Conservation (phyloP, 306 rosid genomes). For the Gynostemma pentaphyllum region DNA sequence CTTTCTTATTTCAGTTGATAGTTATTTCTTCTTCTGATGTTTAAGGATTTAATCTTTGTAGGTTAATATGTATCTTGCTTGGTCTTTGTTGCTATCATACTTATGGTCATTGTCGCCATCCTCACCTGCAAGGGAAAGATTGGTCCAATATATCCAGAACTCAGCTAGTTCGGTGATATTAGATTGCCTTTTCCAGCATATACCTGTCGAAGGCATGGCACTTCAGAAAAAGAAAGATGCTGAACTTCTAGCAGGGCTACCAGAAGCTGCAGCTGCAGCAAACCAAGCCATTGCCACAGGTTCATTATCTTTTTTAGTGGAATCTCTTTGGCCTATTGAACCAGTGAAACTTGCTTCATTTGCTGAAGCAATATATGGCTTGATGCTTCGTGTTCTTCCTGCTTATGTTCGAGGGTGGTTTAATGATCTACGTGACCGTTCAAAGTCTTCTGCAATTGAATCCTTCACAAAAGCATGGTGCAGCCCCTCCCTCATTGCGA, state of each 20-base stretch:
- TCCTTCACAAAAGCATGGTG: conserved; percentile 77
- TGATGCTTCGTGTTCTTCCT: conserved; percentile 88
- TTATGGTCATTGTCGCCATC: conserved; percentile 67
- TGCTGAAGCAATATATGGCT: conserved; percentile 74
- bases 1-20: conserved; percentile 10
- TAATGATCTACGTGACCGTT: conserved; percentile 74
- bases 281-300: conserved; percentile 53
- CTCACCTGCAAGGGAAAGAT: conserved; percentile 65
- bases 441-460: conserved; percentile 50
- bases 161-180: conserved; percentile 54
- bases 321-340: conserved; percentile 74
- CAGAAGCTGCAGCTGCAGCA: conserved; percentile 65
- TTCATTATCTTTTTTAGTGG: conserved; percentile 47
- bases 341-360: conserved; percentile 54
- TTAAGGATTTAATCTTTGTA: conserved; percentile 15
- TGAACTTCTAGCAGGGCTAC: conserved; percentile 43
- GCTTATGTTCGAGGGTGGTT: conserved; percentile 95
- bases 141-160: conserved; percentile 78
- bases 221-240: conserved; percentile 64
- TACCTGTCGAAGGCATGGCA: conserved; percentile 48
- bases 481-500: conserved; percentile 83
- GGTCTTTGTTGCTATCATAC: conserved; percentile 85
- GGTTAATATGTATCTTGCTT: conserved; percentile 75
- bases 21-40: conserved; percentile 1
- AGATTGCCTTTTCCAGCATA: conserved; percentile 90